Evolutionary conservation across 2,329 filamentous ascomycete genomes (phyloP), one percentile per base, ranked within the genome.

Genomic region (Byssoonygena ceratinophila): DNA sequence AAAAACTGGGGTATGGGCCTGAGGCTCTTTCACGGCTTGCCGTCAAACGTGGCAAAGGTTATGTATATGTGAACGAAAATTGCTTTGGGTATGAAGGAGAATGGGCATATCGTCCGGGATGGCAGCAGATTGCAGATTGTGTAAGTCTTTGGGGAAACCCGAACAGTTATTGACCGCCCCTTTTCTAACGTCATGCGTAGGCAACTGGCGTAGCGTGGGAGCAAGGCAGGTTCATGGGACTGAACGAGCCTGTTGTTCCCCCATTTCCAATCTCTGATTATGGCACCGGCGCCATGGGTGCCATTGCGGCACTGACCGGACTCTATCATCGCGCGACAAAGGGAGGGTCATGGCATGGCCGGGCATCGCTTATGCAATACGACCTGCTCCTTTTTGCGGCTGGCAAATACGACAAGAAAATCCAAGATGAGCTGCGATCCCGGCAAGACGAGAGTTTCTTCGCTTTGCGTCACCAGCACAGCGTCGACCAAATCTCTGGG

Each of bases 41-140:
- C 0, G 68, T 73, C 53, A 66, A 72, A 54, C 74, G 82, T 16
- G 75, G 77, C 2, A 80, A 76, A 60, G 83, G 83, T 1, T 77
- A 83, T 31, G 74, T 87, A 5, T 84, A 85, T 59, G 80, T 85
- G 6, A 76, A 78, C 31, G 83, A 87, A 64, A 82, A 87, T 63
- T 87, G 83, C 63, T 87, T 86, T 59, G 84, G 84, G 0, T 80
- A 78, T 31, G 69, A 75, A 27, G 78, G 76, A 4, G 79, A 82
- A 54, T 86, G 82, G 83, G 75, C 78, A 0, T 66, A 69, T 6
- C 73, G 83, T 2, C 77, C 81, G 4, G 83, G 83, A 5, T 87
- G 83, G 83, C 83, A 85, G 61, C 82, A 84, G 59, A 85, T 85
- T 58, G 82, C 82, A 14, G 83, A 86, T 62, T 83, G 76, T 52